Base-by-base conservation (phyloP, 2,329 filamentous ascomycete genomes). In the Ascocoryne sarcoides region DNA sequence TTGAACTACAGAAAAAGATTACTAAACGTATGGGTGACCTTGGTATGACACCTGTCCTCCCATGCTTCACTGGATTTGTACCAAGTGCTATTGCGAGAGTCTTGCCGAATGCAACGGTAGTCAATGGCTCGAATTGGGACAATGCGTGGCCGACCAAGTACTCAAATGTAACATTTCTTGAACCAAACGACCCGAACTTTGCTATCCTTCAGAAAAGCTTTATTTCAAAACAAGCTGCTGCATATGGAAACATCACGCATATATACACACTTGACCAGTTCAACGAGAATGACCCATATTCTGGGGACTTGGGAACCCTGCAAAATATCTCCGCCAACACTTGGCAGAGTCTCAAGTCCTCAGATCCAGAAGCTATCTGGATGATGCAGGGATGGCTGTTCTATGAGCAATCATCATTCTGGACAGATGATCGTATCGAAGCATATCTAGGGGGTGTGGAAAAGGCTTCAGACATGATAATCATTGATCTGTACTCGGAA, bases 381-480 rank as follows among this genome's bases (percentile, higher is more conserved):
- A 54, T 73, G 46, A 66, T 75, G 47, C 70, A 74, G 48, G 64
- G 67, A 12, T 71, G 68, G 60, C 58, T 75, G 1, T 75, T 73
- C 53, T 66, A 61, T 17, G 61, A 61, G 3, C 65, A 62, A 29
- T 51, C 51, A 1, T 56, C 58, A 15, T 68, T 70, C 46, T 69
- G 68, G 65, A 67, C 63, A 5, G 51, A 63, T 16, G 59, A 61
- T 4, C 60, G 68, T 5, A 61, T 73, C 5, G 62, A 70, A 38
- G 69, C 70, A 2, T 73, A 68, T 50, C 58, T 73, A 0, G 62
- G 62, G 9, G 70, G 69, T 1, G 65, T 72, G 1, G 52, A 61
- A 1, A 51, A 57, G 0, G 49, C 69, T 37, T 35, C 52, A 0
- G 67, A 71, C 43, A 69, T 73, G 67, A 44, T 74, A 23, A 61